Evolutionary conservation across 129 eudicot genomes (phyloP).

Genomic region (Flaveria sonorensis): DNA sequence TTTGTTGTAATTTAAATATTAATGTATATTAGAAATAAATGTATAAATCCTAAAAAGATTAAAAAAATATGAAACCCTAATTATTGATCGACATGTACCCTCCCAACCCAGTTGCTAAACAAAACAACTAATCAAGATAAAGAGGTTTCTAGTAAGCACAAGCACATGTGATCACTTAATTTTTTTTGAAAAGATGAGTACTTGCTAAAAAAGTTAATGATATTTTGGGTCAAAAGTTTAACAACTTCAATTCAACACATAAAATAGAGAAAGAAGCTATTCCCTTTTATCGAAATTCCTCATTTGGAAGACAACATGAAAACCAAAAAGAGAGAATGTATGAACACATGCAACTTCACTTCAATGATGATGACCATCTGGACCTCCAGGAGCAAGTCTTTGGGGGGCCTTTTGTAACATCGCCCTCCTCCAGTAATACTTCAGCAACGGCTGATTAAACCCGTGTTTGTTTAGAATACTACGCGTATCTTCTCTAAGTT

Average conservation of each 20-base stretch:
- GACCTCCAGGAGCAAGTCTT: slow-evolving; percentile 54
- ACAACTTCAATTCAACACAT: not conserved
- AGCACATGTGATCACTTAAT: not conserved
- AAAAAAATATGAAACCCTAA: not conserved
- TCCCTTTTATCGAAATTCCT: slow-evolving; percentile 8
- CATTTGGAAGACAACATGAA: slow-evolving; percentile 19
- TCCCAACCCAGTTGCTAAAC: not conserved
- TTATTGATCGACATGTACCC: not conserved
- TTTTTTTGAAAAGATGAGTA: not conserved
- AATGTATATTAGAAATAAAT: too few relatives aligned
- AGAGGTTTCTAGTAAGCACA: not conserved
- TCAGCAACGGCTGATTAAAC: slow-evolving; percentile 39
- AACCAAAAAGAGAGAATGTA: slow-evolving; percentile 1
- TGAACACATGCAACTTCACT: slow-evolving; percentile 11
- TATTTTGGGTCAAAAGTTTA: slow-evolving; percentile 4
- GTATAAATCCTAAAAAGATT: not conserved
- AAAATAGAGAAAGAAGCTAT: slow-evolving; percentile 18
- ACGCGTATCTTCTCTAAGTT: slow-evolving; percentile 32
- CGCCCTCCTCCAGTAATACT: slow-evolving; percentile 45
- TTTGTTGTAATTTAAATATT: too few relatives aligned
- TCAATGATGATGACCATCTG: slow-evolving; percentile 56
- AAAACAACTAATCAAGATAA: not conserved
- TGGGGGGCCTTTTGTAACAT: slow-evolving; percentile 32
- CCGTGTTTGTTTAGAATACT: slow-evolving; percentile 34
- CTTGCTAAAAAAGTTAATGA: not conserved